Conservation (phyloP, 2,329 filamentous ascomycete species). For the Trichoderma sp. region DNA sequence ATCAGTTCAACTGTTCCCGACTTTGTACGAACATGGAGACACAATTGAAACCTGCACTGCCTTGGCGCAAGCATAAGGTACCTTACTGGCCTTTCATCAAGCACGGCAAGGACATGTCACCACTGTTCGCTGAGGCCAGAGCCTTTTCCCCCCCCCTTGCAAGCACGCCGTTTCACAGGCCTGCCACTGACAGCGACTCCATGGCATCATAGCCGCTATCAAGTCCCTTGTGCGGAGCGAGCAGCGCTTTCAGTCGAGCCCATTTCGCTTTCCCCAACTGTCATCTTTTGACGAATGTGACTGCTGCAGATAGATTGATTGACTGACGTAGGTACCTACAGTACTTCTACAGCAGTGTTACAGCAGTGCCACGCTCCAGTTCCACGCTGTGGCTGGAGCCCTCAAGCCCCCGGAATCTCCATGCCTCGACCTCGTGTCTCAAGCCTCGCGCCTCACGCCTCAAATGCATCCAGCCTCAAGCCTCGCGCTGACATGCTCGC, state of each 20-base stretch:
- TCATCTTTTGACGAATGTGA: slow-evolving; percentile 21
- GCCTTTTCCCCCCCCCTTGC: not conserved
- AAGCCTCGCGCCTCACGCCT: no score
- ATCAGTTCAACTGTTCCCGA: no score
- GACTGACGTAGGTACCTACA: not conserved
- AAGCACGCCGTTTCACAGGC: slow-evolving; percentile 19
- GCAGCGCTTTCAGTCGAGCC: slow-evolving; percentile 20
- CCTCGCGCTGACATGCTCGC: not conserved
- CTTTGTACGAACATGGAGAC: not conserved
- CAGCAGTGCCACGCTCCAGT: slow-evolving; percentile 13
- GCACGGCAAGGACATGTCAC: not conserved
- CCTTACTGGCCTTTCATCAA: not conserved
- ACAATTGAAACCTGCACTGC: not conserved
- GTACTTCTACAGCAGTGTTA: no score
- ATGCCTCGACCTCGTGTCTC: no score
- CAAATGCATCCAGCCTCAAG: no score
- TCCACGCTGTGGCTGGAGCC: slow-evolving; percentile 14
- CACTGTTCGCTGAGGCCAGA: not conserved
- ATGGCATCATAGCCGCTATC: not conserved
- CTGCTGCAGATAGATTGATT: slow-evolving; percentile 20
- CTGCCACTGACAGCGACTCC: slow-evolving; percentile 1
- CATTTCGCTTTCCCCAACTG: slow-evolving; percentile 24
- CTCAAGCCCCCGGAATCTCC: not conserved
- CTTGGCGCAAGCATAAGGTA: not conserved
- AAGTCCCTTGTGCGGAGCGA: slow-evolving; percentile 11